Conservation (phyloP, 75 land plant genomes). For the Azolla pinnata region DNA sequence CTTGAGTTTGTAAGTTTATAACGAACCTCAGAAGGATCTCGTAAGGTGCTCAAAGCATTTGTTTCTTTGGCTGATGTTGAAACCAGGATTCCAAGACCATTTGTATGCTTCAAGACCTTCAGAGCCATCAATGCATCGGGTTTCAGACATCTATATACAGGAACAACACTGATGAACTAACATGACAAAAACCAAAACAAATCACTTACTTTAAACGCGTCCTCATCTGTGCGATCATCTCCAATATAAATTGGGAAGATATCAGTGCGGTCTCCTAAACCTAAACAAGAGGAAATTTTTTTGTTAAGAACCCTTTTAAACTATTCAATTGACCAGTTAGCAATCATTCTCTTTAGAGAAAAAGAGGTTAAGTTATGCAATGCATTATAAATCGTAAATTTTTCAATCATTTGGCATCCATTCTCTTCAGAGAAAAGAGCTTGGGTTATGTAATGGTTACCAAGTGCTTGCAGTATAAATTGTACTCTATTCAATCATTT, state of each 20-base stretch:
- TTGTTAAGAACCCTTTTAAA: background rate
- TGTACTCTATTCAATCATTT: background rate
- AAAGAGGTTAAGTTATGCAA: too few relatives aligned
- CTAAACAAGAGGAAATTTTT: background rate
- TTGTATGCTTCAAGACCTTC: conserved; percentile 49
- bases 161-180: too few relatives aligned
- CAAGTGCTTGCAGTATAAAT: background rate
- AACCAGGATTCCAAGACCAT: conserved; percentile 65
- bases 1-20: too few relatives aligned
- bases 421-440: background rate
- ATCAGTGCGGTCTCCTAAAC: conserved; percentile 12
- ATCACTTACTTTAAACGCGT: conserved; percentile 41
- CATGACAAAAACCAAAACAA: background rate
- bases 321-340: background rate
- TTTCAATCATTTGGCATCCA: too few relatives aligned
- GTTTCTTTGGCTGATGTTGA: conserved; percentile 59
- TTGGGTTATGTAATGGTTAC: too few relatives aligned
- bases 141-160: too few relatives aligned
- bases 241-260: conserved; percentile 38
- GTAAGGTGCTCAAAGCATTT: conserved; percentile 45
- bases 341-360: background rate
- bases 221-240: conserved; percentile 53
- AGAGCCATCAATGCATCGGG: too few relatives aligned
- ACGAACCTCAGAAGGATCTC: conserved; percentile 69
- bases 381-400: too few relatives aligned